Evolutionary conservation across 2,329 filamentous ascomycete genomes (phyloP).

Genomic region (Colletotrichum simmondsii): DNA sequence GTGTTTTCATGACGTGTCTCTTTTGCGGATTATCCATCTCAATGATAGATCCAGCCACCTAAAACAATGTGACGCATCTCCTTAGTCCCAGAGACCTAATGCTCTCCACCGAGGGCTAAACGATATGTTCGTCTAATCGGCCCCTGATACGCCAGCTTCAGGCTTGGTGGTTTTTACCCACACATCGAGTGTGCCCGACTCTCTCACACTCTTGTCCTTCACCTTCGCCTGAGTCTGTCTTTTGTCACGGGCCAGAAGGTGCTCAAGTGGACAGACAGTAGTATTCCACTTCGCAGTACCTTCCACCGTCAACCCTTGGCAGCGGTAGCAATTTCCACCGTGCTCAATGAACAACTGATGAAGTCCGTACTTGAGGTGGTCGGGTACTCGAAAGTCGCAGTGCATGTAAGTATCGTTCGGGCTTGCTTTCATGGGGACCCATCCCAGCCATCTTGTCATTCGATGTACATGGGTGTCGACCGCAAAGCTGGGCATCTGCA

Average conservation of each 20-base stretch:
- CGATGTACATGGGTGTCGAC: constrained; percentile 68
- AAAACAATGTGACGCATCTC: neutral
- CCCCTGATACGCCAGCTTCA: no score
- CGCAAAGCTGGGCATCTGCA: constrained; percentile 64
- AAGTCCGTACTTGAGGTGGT: constrained; percentile 64
- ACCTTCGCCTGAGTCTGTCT: constrained; percentile 38
- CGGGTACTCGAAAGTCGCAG: constrained; percentile 62
- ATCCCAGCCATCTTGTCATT: constrained; percentile 62
- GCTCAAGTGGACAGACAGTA: constrained; percentile 54
- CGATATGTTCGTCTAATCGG: neutral
- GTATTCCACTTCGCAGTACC: constrained; percentile 72
- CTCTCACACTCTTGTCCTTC: constrained; percentile 17
- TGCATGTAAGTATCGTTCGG: constrained; percentile 62
- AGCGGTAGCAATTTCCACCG: constrained; percentile 60
- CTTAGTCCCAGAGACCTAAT: neutral
- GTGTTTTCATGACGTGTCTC: neutral
- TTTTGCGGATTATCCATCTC: neutral
- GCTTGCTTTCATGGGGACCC: constrained; percentile 62
- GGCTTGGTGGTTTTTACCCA: no score
- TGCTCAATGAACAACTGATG: constrained; percentile 67
- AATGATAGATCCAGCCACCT: neutral
- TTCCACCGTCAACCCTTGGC: constrained; percentile 63
- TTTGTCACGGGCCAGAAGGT: constrained; percentile 46
- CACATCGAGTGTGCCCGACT: neutral
- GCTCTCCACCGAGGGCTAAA: neutral